A percentile compares a stretch with the other conserved stretches of the same genome.
phyloP scores from a whole-genome alignment of 257 asterid genomes.

The Solanum dulcamara region DNA sequence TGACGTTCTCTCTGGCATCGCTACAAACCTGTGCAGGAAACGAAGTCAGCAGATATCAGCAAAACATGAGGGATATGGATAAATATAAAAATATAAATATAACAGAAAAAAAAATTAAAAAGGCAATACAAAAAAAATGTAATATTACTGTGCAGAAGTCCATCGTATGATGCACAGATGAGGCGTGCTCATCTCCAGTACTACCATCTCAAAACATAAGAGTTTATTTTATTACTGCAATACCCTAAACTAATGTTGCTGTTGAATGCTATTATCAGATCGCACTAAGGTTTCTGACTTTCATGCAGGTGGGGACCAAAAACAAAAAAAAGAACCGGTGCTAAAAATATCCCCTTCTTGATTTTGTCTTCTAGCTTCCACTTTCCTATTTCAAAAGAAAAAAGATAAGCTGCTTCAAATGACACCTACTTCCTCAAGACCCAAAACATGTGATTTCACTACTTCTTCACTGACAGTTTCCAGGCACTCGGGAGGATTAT shows the following conservation, averaged over 20 bases:
- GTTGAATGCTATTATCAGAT: neutral
- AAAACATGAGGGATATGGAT: neutral
- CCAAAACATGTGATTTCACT: slow-evolving; percentile 66
- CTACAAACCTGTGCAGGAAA: slow-evolving; percentile 38
- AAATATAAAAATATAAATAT: neutral
- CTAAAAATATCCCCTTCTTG: neutral
- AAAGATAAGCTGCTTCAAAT: neutral
- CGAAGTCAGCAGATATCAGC: neutral
- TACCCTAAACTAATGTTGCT: neutral
- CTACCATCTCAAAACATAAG: neutral
- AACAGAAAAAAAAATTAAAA: neutral
- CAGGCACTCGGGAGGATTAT: slow-evolving; percentile 39
- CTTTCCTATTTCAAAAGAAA: neutral
- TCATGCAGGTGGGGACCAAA: neutral
- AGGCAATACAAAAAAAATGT: neutral
- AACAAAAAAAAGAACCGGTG: neutral
- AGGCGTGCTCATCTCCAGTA: neutral
- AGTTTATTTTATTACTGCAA: neutral
- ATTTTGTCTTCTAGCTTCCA: neutral
- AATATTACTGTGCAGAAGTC: neutral
- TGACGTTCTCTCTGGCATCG: slow-evolving; percentile 29
- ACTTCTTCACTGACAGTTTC: slow-evolving; percentile 65
- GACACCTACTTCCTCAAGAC: slow-evolving; percentile 51
- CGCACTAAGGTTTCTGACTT: neutral
- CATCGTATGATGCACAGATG: neutral